Conservation (phyloP, 2,329 filamentous ascomycete genomes). For the Pyricularia grisea region DNA sequence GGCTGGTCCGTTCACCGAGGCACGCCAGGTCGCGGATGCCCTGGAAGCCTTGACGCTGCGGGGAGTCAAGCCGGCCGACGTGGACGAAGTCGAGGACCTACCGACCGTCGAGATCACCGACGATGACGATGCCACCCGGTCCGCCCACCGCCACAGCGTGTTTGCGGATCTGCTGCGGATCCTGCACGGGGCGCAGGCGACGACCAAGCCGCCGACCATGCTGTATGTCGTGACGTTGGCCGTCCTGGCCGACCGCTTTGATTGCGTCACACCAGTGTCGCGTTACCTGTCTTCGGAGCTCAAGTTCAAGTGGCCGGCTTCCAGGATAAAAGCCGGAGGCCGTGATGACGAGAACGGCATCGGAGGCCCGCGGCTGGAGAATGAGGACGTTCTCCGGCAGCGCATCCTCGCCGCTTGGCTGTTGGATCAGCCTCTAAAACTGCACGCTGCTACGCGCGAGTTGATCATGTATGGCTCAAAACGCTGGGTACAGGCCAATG, state of each 20-base stretch:
- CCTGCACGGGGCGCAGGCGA: slow-evolving; percentile 46
- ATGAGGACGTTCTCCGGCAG: slow-evolving; percentile 58
- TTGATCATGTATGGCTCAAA: slow-evolving; percentile 57
- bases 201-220: slow-evolving; percentile 30
- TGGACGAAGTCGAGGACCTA: slow-evolving; percentile 36
- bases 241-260: slow-evolving; percentile 65
- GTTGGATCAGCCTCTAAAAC: slow-evolving; percentile 50
- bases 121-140: slow-evolving; percentile 57
- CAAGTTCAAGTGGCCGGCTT: slow-evolving; percentile 30
- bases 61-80: slow-evolving; percentile 33
- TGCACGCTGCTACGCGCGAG: slow-evolving; percentile 54
- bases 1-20: slow-evolving; percentile 50
- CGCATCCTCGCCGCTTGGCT: slow-evolving; percentile 59
- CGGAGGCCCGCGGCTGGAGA: slow-evolving; percentile 23
- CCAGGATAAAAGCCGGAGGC: not conserved
- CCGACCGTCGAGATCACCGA: slow-evolving; percentile 56
- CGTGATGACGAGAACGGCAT: slow-evolving; percentile 18
- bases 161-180: slow-evolving; percentile 60
- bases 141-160: slow-evolving; percentile 48
- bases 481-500: slow-evolving; percentile 36
- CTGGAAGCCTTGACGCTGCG: slow-evolving; percentile 39
- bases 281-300: slow-evolving; percentile 39
- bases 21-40: slow-evolving; percentile 39
- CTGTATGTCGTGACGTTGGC: slow-evolving; percentile 58
- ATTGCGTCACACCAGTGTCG: slow-evolving; percentile 47